phyloP scores from a whole-genome alignment of 768 basidiomycete species.

The Serendipita sp. region DNA sequence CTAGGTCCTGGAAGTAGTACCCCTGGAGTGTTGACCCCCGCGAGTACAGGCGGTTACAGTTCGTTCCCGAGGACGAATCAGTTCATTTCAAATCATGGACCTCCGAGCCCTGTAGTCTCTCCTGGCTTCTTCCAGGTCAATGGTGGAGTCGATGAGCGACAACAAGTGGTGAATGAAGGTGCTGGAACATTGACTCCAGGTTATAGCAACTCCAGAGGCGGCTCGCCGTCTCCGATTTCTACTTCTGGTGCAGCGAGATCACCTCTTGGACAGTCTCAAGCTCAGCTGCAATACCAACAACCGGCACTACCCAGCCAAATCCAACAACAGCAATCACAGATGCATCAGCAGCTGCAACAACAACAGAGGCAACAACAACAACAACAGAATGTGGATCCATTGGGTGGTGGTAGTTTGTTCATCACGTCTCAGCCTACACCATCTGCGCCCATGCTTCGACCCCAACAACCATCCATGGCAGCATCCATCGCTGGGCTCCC shows the following conservation, averaged over 20 bases:
- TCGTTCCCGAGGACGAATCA: background rate
- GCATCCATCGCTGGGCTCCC: background rate
- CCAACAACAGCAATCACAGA: background rate
- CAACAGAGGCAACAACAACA: background rate
- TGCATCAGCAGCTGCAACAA: background rate
- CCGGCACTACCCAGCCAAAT: background rate
- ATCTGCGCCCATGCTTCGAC: background rate
- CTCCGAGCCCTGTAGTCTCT: background rate
- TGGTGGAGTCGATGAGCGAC: background rate
- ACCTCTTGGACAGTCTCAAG: background rate
- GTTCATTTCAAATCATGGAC: background rate
- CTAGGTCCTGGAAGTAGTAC: background rate
- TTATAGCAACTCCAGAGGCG: background rate
- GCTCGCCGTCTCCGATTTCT: background rate
- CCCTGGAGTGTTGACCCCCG: background rate
- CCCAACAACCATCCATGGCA: background rate
- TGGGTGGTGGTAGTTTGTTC: background rate
- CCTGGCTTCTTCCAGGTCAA: background rate
- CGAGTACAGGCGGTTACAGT: background rate
- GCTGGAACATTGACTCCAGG: background rate
- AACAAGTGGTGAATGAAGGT: background rate
- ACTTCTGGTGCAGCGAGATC: background rate
- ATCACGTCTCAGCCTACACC: background rate
- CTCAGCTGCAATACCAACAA: background rate
- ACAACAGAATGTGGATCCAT: constrained; percentile 1